Evolutionary conservation across 805 yeast genomes (phyloP), one percentile per base, ranked within the genome.

Genomic region (Ogataea dorogensis): DNA sequence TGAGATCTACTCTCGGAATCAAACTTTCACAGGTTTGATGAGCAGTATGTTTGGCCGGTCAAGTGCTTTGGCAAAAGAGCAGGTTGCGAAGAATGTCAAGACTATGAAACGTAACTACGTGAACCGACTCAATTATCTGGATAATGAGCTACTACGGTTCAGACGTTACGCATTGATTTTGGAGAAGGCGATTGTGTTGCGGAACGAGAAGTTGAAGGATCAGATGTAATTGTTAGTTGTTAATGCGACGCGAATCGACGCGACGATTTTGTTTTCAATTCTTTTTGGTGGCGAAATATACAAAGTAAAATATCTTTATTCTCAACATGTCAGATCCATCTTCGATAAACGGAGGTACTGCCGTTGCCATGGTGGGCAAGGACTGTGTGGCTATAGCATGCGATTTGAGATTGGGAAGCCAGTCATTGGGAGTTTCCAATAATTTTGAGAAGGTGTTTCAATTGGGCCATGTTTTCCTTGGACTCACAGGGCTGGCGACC

Each of bases 331-430:
- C 86, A 28, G 88, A 82, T 64, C 88, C 88, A 56, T 79, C 86
- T 60, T 78, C 87, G 28, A 72, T 81, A 49, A 82, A 82, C 58
- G 87, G 97, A 67, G 98, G 99, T 65, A 75, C 95, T 46, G 96
- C 95, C 34, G 95, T 94, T 21, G 98, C 98, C 47, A 93, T 93
- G 99, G 82, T 82, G 17, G 99, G 99, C 54, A 89, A 94, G 59
- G 97, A 88, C 51, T 93, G 99, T 71, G 89, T 93, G 38, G 98
- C 98, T 19, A 88, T 93, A 54, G 99, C 97, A 3, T 82, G 93
- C 53, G 99, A 93, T 65, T 70, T 93, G 57, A 81, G 98, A 55
- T 70, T 93, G 44, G 99, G 99, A 15, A 79, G 80, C 60, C 98
- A 93, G 63, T 86, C 96, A 5, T 70, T 93, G 16, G 97, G 98